Conservation (phyloP, 495 filamentous ascomycete genomes). For the Penicillium silybi region DNA sequence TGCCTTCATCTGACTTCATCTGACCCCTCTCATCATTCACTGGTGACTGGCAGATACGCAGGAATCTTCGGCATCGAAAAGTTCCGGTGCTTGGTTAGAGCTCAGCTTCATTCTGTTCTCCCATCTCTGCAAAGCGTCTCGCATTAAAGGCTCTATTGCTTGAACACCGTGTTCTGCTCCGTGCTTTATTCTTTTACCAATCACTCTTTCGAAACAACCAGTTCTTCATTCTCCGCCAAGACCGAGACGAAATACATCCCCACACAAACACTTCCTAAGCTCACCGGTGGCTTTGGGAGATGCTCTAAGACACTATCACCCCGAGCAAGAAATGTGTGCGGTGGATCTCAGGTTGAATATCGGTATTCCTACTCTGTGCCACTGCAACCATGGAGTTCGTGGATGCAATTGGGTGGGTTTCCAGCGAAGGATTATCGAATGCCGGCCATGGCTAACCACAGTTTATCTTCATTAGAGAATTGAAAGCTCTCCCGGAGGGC, state of each 20-base stretch:
- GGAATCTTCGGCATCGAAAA: not conserved
- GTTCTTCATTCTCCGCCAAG: not conserved
- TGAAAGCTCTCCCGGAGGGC: constrained; percentile 42
- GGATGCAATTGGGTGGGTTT: constrained; percentile 37
- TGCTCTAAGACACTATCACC: constrained; percentile 7
- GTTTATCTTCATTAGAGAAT: constrained; percentile 26
- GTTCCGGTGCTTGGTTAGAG: not conserved
- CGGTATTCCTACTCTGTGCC: constrained; percentile 7
- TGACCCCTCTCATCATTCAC: not conserved
- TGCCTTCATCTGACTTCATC: not conserved
- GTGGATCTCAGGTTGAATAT: constrained; percentile 5
- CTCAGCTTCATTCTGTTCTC: not conserved
- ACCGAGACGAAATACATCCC: not conserved
- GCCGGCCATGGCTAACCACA: constrained; percentile 6
- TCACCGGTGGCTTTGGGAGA: not conserved
- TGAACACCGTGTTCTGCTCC: not conserved
- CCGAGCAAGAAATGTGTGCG: constrained; percentile 21
- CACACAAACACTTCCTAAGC: not conserved
- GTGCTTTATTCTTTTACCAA: not conserved
- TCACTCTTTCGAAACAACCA: not conserved
- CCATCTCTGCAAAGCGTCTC: not conserved
- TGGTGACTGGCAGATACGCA: not conserved
- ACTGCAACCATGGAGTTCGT: constrained; percentile 39
- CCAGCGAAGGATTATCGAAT: not conserved
- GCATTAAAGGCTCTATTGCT: not conserved